A percentile compares a stretch with the other conserved stretches of the same genome.
Evolutionary conservation across 805 yeast species (phyloP).

Genomic region (Scheffersomyces lignosus): DNA sequence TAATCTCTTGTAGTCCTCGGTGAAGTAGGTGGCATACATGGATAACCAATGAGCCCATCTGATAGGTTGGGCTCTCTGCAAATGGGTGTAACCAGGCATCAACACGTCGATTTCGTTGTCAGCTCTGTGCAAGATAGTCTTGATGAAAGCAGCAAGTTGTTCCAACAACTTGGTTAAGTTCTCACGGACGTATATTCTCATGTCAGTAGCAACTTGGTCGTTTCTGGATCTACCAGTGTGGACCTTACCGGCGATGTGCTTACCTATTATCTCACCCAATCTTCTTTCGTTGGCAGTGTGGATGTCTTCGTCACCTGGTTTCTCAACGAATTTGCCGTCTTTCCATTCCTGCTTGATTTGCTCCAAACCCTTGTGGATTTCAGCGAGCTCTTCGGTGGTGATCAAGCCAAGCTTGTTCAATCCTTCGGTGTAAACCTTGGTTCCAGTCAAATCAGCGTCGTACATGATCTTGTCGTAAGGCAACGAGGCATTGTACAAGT

Average conservation of each 20-base stretch:
- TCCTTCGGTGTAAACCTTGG: slow-evolving; percentile 89
- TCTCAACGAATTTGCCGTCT: slow-evolving; percentile 62
- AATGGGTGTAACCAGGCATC: slow-evolving; percentile 99
- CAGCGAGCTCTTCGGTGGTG: slow-evolving; percentile 66
- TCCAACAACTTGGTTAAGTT: slow-evolving; percentile 61
- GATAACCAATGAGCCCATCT: slow-evolving; percentile 99
- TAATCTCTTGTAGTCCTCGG: slow-evolving; percentile 86
- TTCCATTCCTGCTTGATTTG: slow-evolving; percentile 81
- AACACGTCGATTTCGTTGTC: slow-evolving; percentile 82
- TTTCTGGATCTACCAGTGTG: slow-evolving; percentile 99
- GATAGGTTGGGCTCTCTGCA: slow-evolving; percentile 99
- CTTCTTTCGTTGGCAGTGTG: slow-evolving; percentile 99
- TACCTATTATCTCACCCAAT: slow-evolving; percentile 93
- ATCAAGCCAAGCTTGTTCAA: slow-evolving; percentile 75
- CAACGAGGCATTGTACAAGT: slow-evolving; percentile 91
- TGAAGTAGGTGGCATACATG: slow-evolving; percentile 90
- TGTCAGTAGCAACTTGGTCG: slow-evolving; percentile 99
- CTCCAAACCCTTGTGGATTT: slow-evolving; percentile 82
- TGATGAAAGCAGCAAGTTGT: slow-evolving; percentile 61
- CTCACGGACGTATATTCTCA: slow-evolving; percentile 91
- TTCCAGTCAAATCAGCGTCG: slow-evolving; percentile 90
- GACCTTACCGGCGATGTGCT: slow-evolving; percentile 91
- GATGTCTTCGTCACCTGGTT: slow-evolving; percentile 93
- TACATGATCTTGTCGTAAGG: slow-evolving; percentile 97
- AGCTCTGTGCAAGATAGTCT: slow-evolving; percentile 72